Evolutionary conservation across 768 basidiomycete genomes (phyloP).

Genomic region (Leccinum uliginosum): DNA sequence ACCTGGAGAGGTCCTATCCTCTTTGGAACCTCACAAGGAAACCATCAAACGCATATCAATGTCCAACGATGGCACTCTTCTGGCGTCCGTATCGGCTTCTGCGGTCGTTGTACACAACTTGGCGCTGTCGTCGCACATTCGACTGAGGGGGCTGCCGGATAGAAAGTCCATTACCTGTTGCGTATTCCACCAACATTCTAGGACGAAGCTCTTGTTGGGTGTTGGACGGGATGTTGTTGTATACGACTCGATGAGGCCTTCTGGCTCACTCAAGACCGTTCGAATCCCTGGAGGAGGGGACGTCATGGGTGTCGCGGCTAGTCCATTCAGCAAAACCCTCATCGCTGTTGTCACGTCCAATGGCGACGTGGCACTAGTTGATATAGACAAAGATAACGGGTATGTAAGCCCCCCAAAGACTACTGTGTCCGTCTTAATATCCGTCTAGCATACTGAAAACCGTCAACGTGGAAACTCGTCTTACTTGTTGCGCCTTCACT

Average conservation of each 20-base stretch:
- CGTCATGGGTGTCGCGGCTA: constrained; percentile 56
- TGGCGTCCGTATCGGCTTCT: constrained; percentile 51
- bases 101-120: constrained; percentile 61
- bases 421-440: not conserved
- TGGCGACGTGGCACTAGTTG: constrained; percentile 56
- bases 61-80: constrained; percentile 52
- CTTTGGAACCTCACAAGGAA: constrained; percentile 48
- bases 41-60: constrained; percentile 51
- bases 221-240: constrained; percentile 49
- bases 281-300: constrained; percentile 45
- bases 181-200: constrained; percentile 58
- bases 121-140: constrained; percentile 46
- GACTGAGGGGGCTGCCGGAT: constrained; percentile 50
- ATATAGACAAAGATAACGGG: constrained; percentile 75
- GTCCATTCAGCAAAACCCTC: constrained; percentile 75
- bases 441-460: constrained; percentile 52
- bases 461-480: constrained; percentile 45
- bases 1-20: constrained; percentile 40
- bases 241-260: constrained; percentile 60
- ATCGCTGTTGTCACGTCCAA: constrained; percentile 52
- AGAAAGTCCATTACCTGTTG: constrained; percentile 43
- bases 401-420: constrained; percentile 27
- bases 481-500: constrained; percentile 66
- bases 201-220: constrained; percentile 56
- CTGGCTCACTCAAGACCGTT: constrained; percentile 51